Evolutionary conservation across 306 rosid species (phyloP), one percentile per base, ranked within the genome.

Genomic region (Trichosanthes cucumerina): DNA sequence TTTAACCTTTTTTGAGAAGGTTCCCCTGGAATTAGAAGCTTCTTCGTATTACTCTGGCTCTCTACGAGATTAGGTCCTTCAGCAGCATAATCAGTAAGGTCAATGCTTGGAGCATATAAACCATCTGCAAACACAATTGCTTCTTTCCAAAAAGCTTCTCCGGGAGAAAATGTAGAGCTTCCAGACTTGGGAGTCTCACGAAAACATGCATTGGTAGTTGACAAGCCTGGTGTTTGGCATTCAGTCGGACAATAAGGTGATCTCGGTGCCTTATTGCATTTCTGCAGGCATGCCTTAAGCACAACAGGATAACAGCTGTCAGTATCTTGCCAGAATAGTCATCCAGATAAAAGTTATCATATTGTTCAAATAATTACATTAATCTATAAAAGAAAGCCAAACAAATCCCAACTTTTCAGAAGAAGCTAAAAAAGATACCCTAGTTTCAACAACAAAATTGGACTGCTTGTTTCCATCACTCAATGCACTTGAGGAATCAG

Each of bases 121-220:
- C 96, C 93, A 85, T 95, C 98, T 26, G 90, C 98, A 80, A 92
- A 82, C 84, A 89, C 92, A 79, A 95, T 92, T 59, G 97, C 98
- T 86, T 95, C 97, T 54, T 91, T 82, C 98, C 98, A 95, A 73
- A 95, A 95, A 70, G 92, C 93, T 82, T 92, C 97, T 79, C 97
- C 98, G 26, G 98, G 97, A 7, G 98, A 95, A 92, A 92, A 85
- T 60, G 86, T 77, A 33, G 97, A 95, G 85, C 93, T 91, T 62
- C 98, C 96, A 23, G 98, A 91, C 84, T 83, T 89, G 41, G 97
- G 97, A 71, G 97, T 95, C 80, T 83, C 88, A 75, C 63, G 79
- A 79, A 79, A 57, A 66, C 80, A 69, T 59, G 82, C 71, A 84
- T 88, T 91, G 64, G 82, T 86, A 82, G 81, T 84, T 85, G 84